These are phyloP conservation scores for Selaginella tamariscina DNA, from an alignment of 75 land plant species.

Conservation along the genomic window DNA sequence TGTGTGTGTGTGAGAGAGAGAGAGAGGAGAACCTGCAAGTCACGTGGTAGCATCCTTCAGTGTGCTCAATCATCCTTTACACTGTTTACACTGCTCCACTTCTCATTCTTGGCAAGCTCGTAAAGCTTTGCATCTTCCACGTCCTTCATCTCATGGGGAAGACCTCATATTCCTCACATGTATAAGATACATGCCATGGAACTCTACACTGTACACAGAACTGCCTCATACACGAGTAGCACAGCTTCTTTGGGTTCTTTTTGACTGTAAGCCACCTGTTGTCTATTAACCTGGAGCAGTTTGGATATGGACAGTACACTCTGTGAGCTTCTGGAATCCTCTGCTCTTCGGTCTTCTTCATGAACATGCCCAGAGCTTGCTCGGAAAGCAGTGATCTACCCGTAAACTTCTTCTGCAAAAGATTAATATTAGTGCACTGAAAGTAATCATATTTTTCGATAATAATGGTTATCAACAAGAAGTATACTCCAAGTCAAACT, in stretches of 20 bases:
- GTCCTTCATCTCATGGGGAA: constrained; percentile 20
- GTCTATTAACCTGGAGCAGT: constrained; percentile 74
- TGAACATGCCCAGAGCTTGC: too few species aligned
- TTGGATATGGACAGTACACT: constrained; percentile 73
- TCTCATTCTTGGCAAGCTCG: constrained; percentile 38
- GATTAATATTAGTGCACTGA: too few species aligned
- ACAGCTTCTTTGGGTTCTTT: constrained; percentile 34
- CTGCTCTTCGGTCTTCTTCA: too few species aligned
- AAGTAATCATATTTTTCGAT: too few species aligned
- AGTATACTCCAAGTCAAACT: too few species aligned
- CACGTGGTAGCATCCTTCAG: constrained; percentile 89
- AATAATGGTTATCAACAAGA: too few species aligned
- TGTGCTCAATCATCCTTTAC: constrained; percentile 86
- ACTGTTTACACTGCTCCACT: constrained; percentile 89
- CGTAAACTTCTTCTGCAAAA: too few species aligned
- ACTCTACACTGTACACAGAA: constrained; percentile 85
- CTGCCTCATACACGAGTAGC: constrained; percentile 42
- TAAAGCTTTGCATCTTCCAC: constrained; percentile 53
- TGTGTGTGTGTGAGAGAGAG: too few species aligned
- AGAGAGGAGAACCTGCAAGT: constrained; percentile 97
- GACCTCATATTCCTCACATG: constrained; percentile 49
- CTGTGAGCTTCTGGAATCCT: constrained; percentile 60
- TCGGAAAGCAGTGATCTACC: too few species aligned
- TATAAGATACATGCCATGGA: constrained; percentile 53
- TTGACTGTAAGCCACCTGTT: constrained; percentile 32